phyloP scores from a whole-genome alignment of 2,329 filamentous ascomycete genomes.

The Grosmannia clavigera region DNA sequence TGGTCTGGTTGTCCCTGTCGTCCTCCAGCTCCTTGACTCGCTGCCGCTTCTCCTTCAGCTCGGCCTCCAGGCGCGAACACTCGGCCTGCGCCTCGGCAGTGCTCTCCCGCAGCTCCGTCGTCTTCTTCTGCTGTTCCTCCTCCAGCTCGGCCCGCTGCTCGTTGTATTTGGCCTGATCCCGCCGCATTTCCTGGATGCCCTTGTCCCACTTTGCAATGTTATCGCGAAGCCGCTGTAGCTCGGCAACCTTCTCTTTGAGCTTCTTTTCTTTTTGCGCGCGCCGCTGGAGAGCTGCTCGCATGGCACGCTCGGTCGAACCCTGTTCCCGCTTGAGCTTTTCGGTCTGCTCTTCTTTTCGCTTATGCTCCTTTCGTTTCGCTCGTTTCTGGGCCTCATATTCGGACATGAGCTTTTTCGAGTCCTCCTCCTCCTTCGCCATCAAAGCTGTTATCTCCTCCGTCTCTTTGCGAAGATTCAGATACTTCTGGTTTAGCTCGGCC shows the following conservation, averaged over 20 bases:
- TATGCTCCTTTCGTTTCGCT: constrained; percentile 61
- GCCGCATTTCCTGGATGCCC: constrained; percentile 47
- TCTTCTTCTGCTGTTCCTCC: constrained; percentile 37
- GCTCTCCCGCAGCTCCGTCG: constrained; percentile 38
- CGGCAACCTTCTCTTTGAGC: constrained; percentile 55
- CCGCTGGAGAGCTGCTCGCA: constrained; percentile 67
- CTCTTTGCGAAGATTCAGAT: constrained; percentile 71
- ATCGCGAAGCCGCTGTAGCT: constrained; percentile 57
- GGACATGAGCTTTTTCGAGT: constrained; percentile 51
- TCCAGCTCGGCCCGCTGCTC: constrained; percentile 39
- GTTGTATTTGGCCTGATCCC: constrained; percentile 40
- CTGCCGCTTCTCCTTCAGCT: constrained; percentile 57
- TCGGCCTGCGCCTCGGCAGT: constrained; percentile 53
- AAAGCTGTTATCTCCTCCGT: constrained; percentile 66
- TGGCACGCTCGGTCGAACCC: constrained; percentile 66
- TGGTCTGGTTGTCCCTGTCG: constrained; percentile 50
- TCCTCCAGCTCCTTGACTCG: constrained; percentile 65
- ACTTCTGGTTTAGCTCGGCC: constrained; percentile 66
- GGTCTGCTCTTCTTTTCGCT: constrained; percentile 84
- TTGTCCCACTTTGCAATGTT: constrained; percentile 57
- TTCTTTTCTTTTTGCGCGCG: constrained; percentile 65
- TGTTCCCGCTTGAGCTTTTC: constrained; percentile 73
- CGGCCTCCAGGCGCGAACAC: constrained; percentile 53
- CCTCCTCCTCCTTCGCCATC: constrained; percentile 58
- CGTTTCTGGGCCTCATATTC: constrained; percentile 69